Percentiles rank a stretch among this genome's conserved stretches.
These are phyloP conservation scores for Crithidia bombi DNA, from an alignment of 208 protist genomes.

Conservation along the genomic window DNA sequence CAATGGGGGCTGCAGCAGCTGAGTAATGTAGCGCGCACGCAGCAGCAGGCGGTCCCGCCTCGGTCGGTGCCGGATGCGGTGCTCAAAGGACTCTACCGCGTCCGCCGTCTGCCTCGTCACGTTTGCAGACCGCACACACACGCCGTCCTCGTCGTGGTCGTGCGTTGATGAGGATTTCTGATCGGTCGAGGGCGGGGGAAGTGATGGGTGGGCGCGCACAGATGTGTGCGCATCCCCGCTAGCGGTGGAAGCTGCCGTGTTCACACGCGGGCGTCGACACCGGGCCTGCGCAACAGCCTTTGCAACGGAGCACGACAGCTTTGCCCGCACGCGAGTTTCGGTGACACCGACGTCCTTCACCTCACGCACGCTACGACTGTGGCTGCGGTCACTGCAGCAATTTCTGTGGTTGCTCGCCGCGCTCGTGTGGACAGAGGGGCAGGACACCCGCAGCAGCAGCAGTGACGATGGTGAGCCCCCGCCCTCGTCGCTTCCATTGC, in stretches of 20 bases:
- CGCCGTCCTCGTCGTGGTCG: no score
- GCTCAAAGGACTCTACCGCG: conserved; percentile 2
- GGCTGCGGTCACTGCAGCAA: neutral
- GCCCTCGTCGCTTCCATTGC: no score
- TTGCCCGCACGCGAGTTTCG: neutral
- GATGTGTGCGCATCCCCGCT: neutral
- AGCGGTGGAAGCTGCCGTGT: neutral
- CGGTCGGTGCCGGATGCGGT: conserved; percentile 13
- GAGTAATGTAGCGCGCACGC: conserved; percentile 17
- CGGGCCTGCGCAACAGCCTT: neutral
- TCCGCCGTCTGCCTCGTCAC: no score
- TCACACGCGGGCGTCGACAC: neutral
- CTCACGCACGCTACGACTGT: neutral
- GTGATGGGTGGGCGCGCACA: neutral
- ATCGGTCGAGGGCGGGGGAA: no score
- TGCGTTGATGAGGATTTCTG: no score
- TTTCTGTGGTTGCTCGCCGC: neutral
- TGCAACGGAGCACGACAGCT: neutral
- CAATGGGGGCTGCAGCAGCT: conserved; percentile 13
- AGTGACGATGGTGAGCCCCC: no score
- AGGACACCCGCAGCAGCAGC: neutral
- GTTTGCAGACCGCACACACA: no score
- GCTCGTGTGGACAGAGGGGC: no score
- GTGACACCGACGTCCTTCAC: neutral
- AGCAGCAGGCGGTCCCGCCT: conserved; percentile 1